Percentiles rank a stretch among this genome's conserved stretches.
Conservation (phyloP, 345 rosid species). For the Camelina neglecta region DNA sequence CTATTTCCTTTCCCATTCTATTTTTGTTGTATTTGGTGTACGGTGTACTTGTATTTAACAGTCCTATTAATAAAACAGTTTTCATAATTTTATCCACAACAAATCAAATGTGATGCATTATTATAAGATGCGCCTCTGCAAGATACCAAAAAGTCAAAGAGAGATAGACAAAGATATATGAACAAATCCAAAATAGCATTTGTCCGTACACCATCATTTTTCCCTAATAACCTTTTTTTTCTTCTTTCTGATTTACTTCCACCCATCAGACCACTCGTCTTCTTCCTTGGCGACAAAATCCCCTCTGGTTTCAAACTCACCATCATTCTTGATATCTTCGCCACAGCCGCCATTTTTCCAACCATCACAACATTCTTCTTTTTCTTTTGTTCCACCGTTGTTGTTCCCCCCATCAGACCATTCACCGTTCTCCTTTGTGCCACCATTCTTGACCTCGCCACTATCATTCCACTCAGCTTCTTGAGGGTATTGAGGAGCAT, state of each 20-base stretch:
- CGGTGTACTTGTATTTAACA: not conserved
- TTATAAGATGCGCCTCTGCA: not conserved
- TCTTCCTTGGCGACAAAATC: slow-evolving; percentile 22
- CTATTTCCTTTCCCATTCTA: not conserved
- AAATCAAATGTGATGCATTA: not conserved
- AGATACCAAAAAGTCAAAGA: not conserved
- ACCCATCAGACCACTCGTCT: slow-evolving; percentile 48
- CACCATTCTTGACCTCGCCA: slow-evolving; percentile 40
- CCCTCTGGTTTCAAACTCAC: slow-evolving; percentile 1
- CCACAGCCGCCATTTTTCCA: slow-evolving; percentile 17
- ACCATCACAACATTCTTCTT: slow-evolving; percentile 69
- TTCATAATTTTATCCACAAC: not conserved
- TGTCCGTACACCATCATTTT: not conserved
- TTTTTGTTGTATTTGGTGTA: slow-evolving; percentile 7
- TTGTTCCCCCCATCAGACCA: slow-evolving; percentile 49
- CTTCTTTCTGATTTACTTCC: slow-evolving; percentile 49
- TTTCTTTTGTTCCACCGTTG: slow-evolving; percentile 32
- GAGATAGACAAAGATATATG: not conserved
- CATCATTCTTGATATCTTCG: slow-evolving; percentile 5
- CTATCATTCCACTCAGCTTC: slow-evolving; percentile 47
- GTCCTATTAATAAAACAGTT: slow-evolving; percentile 5
- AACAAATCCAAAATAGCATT: slow-evolving; percentile 13
- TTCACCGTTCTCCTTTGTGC: slow-evolving; percentile 53
- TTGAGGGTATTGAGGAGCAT: slow-evolving; percentile 34
- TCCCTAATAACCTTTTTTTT: not conserved